These are phyloP conservation scores for Davidsoniella eucalypti DNA, from an alignment of 2,329 filamentous ascomycete genomes.

Conservation along the genomic window DNA sequence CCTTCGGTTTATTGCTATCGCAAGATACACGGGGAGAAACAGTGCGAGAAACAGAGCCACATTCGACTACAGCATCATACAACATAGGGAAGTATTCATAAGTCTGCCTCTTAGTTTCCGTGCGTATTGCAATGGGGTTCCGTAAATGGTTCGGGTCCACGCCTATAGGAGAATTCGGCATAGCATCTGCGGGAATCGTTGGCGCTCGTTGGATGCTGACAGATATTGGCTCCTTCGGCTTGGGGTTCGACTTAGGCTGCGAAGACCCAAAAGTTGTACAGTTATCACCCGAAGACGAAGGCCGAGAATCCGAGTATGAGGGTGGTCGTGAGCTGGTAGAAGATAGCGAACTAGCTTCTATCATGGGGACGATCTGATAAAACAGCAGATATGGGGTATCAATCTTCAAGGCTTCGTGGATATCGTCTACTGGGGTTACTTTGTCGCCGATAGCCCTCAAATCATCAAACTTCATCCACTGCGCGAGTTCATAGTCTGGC, in stretches of 20 bases:
- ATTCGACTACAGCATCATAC: not conserved
- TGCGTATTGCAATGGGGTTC: not conserved
- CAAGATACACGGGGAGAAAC: slow-evolving; percentile 6
- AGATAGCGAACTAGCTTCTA: slow-evolving; percentile 42
- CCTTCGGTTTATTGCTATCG: slow-evolving; percentile 2
- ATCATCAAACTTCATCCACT: slow-evolving; percentile 90
- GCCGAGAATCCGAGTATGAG: slow-evolving; percentile 38
- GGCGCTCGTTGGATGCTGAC: slow-evolving; percentile 8
- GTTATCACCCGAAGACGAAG: slow-evolving; percentile 16
- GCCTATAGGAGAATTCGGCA: slow-evolving; percentile 3
- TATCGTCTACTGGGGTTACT: slow-evolving; percentile 61
- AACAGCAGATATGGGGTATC: slow-evolving; percentile 92
- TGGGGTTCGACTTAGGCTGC: not conserved
- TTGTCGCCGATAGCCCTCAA: slow-evolving; percentile 45
- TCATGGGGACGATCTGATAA: slow-evolving; percentile 82
- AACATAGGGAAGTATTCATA: slow-evolving; percentile 7
- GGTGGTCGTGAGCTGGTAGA: slow-evolving; percentile 37
- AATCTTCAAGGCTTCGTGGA: slow-evolving; percentile 57
- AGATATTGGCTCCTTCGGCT: not conserved
- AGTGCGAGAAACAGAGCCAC: not conserved
- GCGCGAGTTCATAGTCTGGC: slow-evolving; percentile 51
- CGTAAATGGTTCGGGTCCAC: not conserved
- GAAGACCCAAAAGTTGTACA: not conserved
- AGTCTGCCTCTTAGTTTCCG: not conserved
- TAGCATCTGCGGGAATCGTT: slow-evolving; percentile 6